These are phyloP conservation scores for Gymnopilus junonius DNA, from an alignment of 768 basidiomycete genomes.

Conservation along the genomic window DNA sequence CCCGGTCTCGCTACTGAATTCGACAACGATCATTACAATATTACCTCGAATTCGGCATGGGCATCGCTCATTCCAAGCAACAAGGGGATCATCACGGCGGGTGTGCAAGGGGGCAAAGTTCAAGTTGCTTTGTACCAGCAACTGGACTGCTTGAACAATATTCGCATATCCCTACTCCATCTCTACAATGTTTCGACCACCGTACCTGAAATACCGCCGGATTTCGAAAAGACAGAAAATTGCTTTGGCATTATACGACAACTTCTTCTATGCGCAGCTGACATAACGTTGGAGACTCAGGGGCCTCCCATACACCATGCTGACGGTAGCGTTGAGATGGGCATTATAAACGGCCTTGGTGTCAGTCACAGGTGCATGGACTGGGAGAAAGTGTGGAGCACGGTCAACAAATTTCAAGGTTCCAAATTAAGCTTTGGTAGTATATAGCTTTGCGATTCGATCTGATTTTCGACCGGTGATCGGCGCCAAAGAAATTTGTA, in stretches of 20 bases:
- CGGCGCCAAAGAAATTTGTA: too few relatives aligned
- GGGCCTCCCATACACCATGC: background rate
- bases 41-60: background rate
- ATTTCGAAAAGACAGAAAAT: background rate
- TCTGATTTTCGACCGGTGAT: too few relatives aligned
- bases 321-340: background rate
- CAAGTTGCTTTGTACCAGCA: background rate
- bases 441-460: too few relatives aligned
- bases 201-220: background rate
- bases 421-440: too few relatives aligned
- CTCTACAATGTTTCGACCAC: background rate
- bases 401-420: background rate
- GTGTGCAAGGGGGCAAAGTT: background rate
- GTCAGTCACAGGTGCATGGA: background rate
- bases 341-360: background rate
- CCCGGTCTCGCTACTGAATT: background rate
- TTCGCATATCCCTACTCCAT: background rate
- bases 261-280: background rate
- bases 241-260: background rate
- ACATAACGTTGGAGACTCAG: background rate
- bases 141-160: background rate
- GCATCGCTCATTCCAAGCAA: background rate
- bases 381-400: background rate
- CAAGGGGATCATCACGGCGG: background rate
- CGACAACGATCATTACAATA: background rate